Evolutionary conservation across 208 protist species (phyloP).

Genomic region (Crithidia thermophila): DNA sequence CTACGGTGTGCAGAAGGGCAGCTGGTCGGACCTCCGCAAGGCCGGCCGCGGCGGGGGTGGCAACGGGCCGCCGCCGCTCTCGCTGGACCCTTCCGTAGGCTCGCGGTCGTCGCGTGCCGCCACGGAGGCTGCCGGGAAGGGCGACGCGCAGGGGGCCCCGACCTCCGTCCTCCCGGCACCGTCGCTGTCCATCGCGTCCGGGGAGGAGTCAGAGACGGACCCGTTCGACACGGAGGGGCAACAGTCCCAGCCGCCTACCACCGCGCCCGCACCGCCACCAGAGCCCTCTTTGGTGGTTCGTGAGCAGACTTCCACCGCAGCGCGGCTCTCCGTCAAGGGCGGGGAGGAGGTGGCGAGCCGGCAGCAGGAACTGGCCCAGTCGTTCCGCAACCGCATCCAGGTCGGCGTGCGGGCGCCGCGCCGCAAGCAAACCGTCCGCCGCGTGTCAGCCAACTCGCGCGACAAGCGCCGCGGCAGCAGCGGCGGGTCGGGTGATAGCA

Average conservation of each 20-base stretch:
- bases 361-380: slow-evolving; percentile 34
- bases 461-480: not conserved
- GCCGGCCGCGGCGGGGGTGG: not conserved
- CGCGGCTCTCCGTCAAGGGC: not conserved
- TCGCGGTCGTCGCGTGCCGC: too few species aligned
- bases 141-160: too few species aligned
- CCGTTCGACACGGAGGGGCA: too few species aligned
- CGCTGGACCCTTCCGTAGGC: not conserved
- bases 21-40: not conserved
- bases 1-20: not conserved
- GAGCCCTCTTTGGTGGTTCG: slow-evolving; percentile 10
- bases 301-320: not conserved
- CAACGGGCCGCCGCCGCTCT: not conserved
- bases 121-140: too few species aligned
- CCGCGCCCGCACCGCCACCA: not conserved
- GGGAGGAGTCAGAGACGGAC: too few species aligned
- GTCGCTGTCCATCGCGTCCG: too few species aligned
- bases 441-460: not conserved
- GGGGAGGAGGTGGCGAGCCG: slow-evolving; percentile 2
- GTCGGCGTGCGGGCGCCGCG: slow-evolving; percentile 22
- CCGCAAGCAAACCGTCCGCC: slow-evolving; percentile 17
- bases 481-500: not conserved
- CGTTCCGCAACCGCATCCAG: slow-evolving; percentile 48
- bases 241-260: not conserved
- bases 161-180: too few species aligned